Conservation (phyloP, 2,329 filamentous ascomycete genomes). For the Elsinoe australis region DNA sequence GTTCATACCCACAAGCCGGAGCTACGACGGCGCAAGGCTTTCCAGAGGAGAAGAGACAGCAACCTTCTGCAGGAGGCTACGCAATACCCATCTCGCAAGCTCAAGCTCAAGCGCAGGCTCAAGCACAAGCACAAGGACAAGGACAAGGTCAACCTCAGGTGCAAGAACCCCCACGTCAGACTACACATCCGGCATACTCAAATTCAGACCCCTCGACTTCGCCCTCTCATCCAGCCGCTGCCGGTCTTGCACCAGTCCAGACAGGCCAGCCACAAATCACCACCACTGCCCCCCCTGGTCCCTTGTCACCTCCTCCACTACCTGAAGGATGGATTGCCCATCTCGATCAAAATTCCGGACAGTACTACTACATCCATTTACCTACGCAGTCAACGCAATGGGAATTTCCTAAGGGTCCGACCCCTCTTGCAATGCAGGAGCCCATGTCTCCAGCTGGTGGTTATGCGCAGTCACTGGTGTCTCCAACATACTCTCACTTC, state of each 20-base stretch:
- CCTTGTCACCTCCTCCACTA: conserved; percentile 80
- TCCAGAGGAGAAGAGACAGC: conserved; percentile 66
- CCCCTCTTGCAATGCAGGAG: conserved; percentile 74
- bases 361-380: conserved; percentile 98
- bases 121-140: conserved; percentile 25
- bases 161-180: conserved; percentile 25
- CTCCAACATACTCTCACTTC: conserved; percentile 40
- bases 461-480: conserved; percentile 38
- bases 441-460: conserved; percentile 72
- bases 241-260: conserved; percentile 37
- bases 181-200: conserved; percentile 79
- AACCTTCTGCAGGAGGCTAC: conserved; percentile 35
- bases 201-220: conserved; percentile 53
- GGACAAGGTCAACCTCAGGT: conserved; percentile 25
- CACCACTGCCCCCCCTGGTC: conserved; percentile 44
- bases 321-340: conserved; percentile 98
- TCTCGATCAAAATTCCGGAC: conserved; percentile 86
- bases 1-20: conserved; percentile 41
- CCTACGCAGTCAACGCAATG: conserved; percentile 94
- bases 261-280: conserved; percentile 34
- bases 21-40: conserved; percentile 50
- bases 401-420: conserved; percentile 96
- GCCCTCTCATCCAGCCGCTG: conserved; percentile 27
- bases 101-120: conserved; percentile 24
- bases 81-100: conserved; percentile 28